Percentiles rank a stretch among this genome's conserved stretches.
Evolutionary conservation across 2,329 filamentous ascomycete species (phyloP).

Genomic region (Colletotrichum sp.): DNA sequence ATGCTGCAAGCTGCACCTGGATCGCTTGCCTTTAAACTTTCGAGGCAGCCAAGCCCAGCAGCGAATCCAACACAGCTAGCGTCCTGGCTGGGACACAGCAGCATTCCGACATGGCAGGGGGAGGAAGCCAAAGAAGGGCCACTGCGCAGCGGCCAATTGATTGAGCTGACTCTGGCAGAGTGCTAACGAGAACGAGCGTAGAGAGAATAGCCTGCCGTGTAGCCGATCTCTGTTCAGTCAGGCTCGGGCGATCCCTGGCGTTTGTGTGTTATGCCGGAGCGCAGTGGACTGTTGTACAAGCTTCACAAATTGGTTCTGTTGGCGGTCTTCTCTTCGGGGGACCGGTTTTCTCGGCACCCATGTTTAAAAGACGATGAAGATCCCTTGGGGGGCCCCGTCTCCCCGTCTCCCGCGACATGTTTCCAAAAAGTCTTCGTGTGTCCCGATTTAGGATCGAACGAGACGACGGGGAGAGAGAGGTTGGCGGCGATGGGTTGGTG

Average conservation of each 20-base stretch:
- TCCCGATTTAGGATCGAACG: constrained; percentile 1
- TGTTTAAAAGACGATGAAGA: background rate
- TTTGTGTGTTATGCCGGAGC: background rate
- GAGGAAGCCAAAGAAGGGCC: background rate
- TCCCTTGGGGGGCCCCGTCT: background rate
- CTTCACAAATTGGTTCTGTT: background rate
- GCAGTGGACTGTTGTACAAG: background rate
- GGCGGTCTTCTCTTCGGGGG: background rate
- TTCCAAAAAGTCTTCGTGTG: background rate
- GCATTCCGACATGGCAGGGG: background rate
- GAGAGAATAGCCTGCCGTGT: background rate
- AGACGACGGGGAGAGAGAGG: background rate
- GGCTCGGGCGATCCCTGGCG: constrained; percentile 3
- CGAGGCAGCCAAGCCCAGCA: background rate
- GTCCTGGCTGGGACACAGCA: background rate
- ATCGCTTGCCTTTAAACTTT: constrained; percentile 4
- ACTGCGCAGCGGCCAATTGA: background rate
- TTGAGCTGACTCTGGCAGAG: background rate
- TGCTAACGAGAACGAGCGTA: background rate
- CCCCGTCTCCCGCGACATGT: background rate
- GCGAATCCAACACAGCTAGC: background rate
- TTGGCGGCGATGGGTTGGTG: background rate
- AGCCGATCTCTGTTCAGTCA: background rate
- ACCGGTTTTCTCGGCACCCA: constrained; percentile 3
- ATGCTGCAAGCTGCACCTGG: background rate